Base-by-base conservation (phyloP, 2,329 filamentous ascomycete species). In the Teratosphaeria pseudoeucalypti region DNA sequence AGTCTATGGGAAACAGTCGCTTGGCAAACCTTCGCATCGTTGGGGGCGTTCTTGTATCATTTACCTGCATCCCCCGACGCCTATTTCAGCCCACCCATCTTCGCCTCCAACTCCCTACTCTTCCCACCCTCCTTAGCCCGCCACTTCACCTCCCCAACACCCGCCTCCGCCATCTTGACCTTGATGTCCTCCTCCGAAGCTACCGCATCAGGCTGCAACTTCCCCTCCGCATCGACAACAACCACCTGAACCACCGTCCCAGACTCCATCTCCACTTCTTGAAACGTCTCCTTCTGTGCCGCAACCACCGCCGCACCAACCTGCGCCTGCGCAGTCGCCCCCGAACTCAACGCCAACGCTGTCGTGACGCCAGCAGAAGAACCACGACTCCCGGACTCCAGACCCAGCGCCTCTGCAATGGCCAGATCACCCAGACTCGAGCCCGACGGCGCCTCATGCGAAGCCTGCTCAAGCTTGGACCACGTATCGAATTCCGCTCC, bases 401-500 rank as follows among this genome's bases (percentile, higher is more conserved):
- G 9, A 7, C 37, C 52, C 39, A 52, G 52, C 56, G 27, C 54
- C 52, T 56, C 43, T 3, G 43, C 43, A 16, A 49, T 49, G n/a
- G 43, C 43, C 43, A 49, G 6, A 23, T 49, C 43, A 10, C 19
- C 43, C 43, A 49, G n/a, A 26, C 43, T 49, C n/a, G 16, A 7
- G n/a, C 43, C 6, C 16, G 43, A 10, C 5, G 43, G 43, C n/a
- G 43, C 43, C 5, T n/a, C 14, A 39, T 56, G 11, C 34, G 23
- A 27, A 32, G 12, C 11, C 9, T 49, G 9, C 43, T 63, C 58
- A 6, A 34, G 52, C 37, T 34, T 47, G 34, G 62, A 47, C 58
- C 54, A 58, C 14, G 34, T 39, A 27, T 29, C 34, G 34, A 58
- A 58, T 49, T 61, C 53, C 32, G 39, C 65, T 54, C 65, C 59